A percentile compares a stretch with the other conserved stretches of the same genome.
phyloP scores from a whole-genome alignment of 805 yeast genomes.

The Metschnikowia similis region DNA sequence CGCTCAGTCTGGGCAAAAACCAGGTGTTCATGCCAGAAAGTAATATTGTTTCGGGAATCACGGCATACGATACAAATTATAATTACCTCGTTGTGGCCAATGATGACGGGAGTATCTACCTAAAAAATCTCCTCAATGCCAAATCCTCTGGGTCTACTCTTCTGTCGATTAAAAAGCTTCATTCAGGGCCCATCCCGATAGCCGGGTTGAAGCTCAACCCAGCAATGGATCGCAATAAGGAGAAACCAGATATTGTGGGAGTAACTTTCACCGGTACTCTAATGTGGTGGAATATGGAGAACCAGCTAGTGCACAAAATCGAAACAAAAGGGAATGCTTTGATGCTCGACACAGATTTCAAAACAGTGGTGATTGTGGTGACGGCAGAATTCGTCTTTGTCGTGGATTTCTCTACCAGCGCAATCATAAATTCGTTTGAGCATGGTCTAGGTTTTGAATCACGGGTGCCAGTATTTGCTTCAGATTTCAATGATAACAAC shows the following conservation, averaged over 20 bases:
- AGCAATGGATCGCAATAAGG: constrained; percentile 22
- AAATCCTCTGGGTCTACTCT: constrained; percentile 26
- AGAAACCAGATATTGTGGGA: constrained; percentile 24
- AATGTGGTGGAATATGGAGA: constrained; percentile 22
- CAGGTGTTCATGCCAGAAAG: constrained; percentile 38
- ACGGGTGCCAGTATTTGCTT: constrained; percentile 16
- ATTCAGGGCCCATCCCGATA: constrained; percentile 13
- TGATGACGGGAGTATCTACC: constrained; percentile 24
- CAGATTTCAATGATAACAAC: constrained; percentile 31
- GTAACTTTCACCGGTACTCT: constrained; percentile 23
- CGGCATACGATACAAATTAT: constrained; percentile 28
- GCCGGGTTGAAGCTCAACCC: constrained; percentile 19
- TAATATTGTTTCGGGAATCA: constrained; percentile 14
- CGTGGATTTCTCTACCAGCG: constrained; percentile 15
- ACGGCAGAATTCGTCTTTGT: constrained; percentile 16
- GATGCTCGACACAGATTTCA: constrained; percentile 24
- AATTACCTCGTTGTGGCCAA: constrained; percentile 29
- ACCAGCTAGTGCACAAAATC: background rate
- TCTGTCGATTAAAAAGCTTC: constrained; percentile 18
- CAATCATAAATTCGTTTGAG: constrained; percentile 8
- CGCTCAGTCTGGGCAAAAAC: constrained; percentile 31
- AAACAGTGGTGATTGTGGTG: constrained; percentile 19
- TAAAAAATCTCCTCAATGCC: constrained; percentile 32
- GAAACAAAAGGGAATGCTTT: constrained; percentile 1
- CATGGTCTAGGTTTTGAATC: constrained; percentile 16